Percentiles rank a stretch among this genome's conserved stretches.
These are phyloP conservation scores for Pulicaria dysenterica DNA, from an alignment of 129 eudicot genomes.

Conservation along the genomic window DNA sequence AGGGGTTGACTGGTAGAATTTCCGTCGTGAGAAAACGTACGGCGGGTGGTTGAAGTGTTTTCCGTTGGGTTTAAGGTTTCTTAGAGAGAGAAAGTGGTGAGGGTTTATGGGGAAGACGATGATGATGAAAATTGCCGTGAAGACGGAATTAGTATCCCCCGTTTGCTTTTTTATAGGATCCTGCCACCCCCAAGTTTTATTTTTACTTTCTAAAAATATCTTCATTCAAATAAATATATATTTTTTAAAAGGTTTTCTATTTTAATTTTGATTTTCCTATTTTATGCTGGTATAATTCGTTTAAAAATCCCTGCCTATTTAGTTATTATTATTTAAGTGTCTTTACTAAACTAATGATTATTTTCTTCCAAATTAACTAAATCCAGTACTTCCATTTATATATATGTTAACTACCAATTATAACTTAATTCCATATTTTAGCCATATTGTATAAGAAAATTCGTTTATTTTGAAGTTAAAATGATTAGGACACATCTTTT, in stretches of 20 bases:
- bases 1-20: constrained; percentile 25
- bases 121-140: constrained; percentile 28
- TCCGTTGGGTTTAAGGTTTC: constrained; percentile 25
- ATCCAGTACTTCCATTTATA: too few relatives aligned
- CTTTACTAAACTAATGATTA: too few relatives aligned
- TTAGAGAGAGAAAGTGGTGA: constrained; percentile 36
- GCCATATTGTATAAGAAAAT: too few relatives aligned
- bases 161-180: constrained; percentile 65
- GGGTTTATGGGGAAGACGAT: constrained; percentile 28
- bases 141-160: constrained; percentile 35
- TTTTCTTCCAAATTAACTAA: too few relatives aligned
- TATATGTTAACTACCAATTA: too few relatives aligned
- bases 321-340: too few relatives aligned
- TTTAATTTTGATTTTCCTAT: background rate
- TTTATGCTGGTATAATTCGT: too few relatives aligned
- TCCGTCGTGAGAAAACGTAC: background rate
- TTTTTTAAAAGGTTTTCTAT: background rate
- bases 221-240: background rate
- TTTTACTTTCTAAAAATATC: constrained; percentile 17
- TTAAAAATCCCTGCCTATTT: too few relatives aligned
- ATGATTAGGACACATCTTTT: too few relatives aligned
- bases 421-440: too few relatives aligned
- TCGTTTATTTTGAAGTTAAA: too few relatives aligned
- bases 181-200: constrained; percentile 26
- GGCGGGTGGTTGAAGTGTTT: background rate